phyloP scores from a whole-genome alignment of 495 filamentous ascomycete genomes.

The Aspergillus sclerotioniger region DNA sequence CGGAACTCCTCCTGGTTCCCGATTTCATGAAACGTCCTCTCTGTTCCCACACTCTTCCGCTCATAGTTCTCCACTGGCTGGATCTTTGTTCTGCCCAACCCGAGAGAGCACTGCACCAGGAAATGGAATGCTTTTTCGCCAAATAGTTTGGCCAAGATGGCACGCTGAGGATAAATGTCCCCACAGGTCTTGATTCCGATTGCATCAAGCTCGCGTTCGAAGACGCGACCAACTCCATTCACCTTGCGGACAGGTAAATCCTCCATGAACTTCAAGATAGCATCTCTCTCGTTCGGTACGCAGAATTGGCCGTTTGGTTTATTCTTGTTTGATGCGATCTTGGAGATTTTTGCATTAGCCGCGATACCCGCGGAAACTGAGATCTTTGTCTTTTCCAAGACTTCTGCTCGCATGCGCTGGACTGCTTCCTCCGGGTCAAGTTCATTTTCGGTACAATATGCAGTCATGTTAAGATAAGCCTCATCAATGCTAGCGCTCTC shows the following conservation, averaged over 20 bases:
- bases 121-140: conserved; percentile 90
- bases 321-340: conserved; percentile 91
- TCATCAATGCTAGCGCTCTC: conserved; percentile 94
- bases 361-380: conserved; percentile 95
- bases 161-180: conserved; percentile 76
- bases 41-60: conserved; percentile 90
- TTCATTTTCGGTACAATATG: conserved; percentile 70
- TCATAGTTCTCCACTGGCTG: conserved; percentile 88
- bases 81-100: conserved; percentile 82
- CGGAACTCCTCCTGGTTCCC: conserved; percentile 63
- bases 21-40: conserved; percentile 87
- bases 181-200: conserved; percentile 88
- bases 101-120: conserved; percentile 78
- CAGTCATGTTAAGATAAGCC: conserved; percentile 92
- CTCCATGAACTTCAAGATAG: conserved; percentile 83
- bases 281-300: conserved; percentile 64
- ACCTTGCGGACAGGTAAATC: conserved; percentile 82
- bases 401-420: conserved; percentile 68
- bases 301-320: conserved; percentile 94
- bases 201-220: conserved; percentile 87
- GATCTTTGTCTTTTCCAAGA: conserved; percentile 74
- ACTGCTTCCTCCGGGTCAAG: conserved; percentile 72
- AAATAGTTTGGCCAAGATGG: conserved; percentile 72
- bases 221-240: conserved; percentile 89
- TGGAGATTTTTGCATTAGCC: conserved; percentile 87